phyloP scores from a whole-genome alignment of 208 protist genomes.

The Crithidia fasciculata region DNA sequence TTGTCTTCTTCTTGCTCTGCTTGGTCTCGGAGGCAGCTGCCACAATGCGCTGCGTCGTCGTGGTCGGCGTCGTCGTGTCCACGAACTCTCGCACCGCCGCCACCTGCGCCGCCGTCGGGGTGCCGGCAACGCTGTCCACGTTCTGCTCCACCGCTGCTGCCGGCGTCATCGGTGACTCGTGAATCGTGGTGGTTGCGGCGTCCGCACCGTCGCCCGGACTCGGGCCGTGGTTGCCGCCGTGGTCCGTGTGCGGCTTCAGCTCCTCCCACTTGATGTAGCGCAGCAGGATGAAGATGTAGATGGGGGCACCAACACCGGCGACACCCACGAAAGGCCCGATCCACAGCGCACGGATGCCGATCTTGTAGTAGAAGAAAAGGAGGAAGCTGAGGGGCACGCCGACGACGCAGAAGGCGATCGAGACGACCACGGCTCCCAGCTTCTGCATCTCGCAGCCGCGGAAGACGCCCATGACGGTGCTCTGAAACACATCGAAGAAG shows the following conservation, averaged over 20 bases:
- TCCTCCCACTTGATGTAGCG: slow-evolving; percentile 77
- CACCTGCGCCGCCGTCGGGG: slow-evolving; percentile 15
- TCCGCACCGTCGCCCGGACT: background rate
- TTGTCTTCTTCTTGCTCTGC: no score
- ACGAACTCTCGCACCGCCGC: slow-evolving; percentile 20
- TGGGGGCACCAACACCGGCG: slow-evolving; percentile 42
- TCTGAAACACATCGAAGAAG: slow-evolving; percentile 83
- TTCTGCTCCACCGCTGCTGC: background rate
- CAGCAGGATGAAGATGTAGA: slow-evolving; percentile 74
- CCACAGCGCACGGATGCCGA: slow-evolving; percentile 77
- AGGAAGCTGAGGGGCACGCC: slow-evolving; percentile 71
- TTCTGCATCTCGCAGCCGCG: slow-evolving; percentile 80
- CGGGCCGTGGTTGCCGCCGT: background rate
- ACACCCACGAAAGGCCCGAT: slow-evolving; percentile 75
- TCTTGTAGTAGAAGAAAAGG: slow-evolving; percentile 80
- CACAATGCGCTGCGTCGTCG: background rate
- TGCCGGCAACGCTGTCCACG: background rate
- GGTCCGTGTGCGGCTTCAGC: slow-evolving; percentile 63
- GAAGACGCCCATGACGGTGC: slow-evolving; percentile 78
- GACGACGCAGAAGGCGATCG: slow-evolving; percentile 61
- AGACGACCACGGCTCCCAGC: slow-evolving; percentile 69
- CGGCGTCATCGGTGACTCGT: background rate
- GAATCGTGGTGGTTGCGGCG: background rate
- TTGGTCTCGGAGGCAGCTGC: background rate
- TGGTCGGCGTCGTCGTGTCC: slow-evolving; percentile 7